Base-by-base conservation (phyloP, 2,329 filamentous ascomycete genomes). In the Beauveria sp. region DNA sequence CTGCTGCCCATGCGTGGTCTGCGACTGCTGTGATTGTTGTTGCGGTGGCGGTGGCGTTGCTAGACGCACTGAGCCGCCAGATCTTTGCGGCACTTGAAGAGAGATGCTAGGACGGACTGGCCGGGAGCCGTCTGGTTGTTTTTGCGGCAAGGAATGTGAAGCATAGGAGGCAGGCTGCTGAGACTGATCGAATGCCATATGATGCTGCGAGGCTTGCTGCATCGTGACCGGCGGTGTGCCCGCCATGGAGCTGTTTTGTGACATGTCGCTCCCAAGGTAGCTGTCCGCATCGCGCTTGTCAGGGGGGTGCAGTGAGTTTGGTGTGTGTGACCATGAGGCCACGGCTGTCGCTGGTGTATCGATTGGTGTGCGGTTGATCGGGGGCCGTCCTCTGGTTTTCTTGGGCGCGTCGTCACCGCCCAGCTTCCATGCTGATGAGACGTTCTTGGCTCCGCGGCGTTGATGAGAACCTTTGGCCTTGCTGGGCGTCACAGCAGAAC, bases 381-480 rank as follows among this genome's bases (percentile, higher is more conserved):
- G 90, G 47, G 93, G 93, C 63, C 93, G 81, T 7, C 93, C 92
- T 65, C 92, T 81, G 16, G 89, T 80, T 71, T 93, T 96, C 2
- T 88, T 87, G 3, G 81, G 84, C 1, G 83, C 77, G 14, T 85
- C 79, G 45, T 81, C 78, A 18, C 83, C 83, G 62, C 82, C 84
- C 65, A 85, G 85, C 60, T 88, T 86, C 93, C 93, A 97, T 1
- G 93, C 93, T 10, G 92, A 96, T 1, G 92, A 96, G 0, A 96
- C 91, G 7, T 90, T 91, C 69, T 85, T 85, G 0, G 91, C 89
- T 0, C 92, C 92, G 71, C 96, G 89, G 4, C 90, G 84, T 60
- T 72, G 73, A 12, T 65, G 61, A 3, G 69, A 58, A 20, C 79
- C 73, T 62, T 82, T 79, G 2, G 75, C 73, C 64, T 80, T 86